These are phyloP conservation scores for Chlamydomonas reinhardtii DNA, from an alignment of 163 green algal species.

Conservation along the genomic window DNA sequence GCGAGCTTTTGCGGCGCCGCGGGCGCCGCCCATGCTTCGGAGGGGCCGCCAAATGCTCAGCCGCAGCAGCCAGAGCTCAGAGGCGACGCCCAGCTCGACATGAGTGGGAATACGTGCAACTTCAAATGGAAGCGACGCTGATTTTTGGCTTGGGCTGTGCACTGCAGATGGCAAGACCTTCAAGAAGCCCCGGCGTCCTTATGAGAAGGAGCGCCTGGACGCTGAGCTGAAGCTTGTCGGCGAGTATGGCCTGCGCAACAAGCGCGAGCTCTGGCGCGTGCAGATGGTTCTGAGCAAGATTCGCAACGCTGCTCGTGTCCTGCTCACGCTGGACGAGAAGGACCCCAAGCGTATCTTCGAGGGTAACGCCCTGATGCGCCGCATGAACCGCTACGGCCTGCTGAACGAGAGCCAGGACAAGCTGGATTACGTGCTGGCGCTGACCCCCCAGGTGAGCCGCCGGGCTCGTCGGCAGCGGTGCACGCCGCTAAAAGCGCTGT, in stretches of 20 bases:
- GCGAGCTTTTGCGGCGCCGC: too few species aligned
- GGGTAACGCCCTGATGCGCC: constrained; percentile 93
- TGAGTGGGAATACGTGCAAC: too few species aligned
- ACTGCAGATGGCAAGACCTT: constrained; percentile 97
- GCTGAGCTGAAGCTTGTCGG: constrained; percentile 98
- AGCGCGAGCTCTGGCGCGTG: constrained; percentile 99
- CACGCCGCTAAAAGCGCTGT: too few species aligned
- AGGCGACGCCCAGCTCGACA: neutral
- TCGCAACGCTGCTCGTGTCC: constrained; percentile 93
- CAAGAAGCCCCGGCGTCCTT: constrained; percentile 99
- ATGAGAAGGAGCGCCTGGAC: constrained; percentile 99
- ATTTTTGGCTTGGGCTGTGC: neutral
- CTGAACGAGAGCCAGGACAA: constrained; percentile 97
- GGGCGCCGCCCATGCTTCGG: neutral
- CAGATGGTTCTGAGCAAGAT: constrained; percentile 93
- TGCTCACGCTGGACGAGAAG: constrained; percentile 98
- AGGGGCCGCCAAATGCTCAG: neutral
- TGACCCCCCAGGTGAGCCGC: constrained; percentile 75
- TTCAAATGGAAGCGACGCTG: too few species aligned
- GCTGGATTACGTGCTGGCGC: constrained; percentile 99
- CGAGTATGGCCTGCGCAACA: constrained; percentile 99
- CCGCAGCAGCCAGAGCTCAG: neutral
- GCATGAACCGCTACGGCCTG: constrained; percentile 98
- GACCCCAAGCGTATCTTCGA: constrained; percentile 98
- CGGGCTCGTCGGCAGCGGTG: constrained; percentile 16